Percentiles rank a stretch among this genome's conserved stretches.
phyloP scores from a whole-genome alignment of 2,329 filamentous ascomycete species.

The Ciborinia camelliae region DNA sequence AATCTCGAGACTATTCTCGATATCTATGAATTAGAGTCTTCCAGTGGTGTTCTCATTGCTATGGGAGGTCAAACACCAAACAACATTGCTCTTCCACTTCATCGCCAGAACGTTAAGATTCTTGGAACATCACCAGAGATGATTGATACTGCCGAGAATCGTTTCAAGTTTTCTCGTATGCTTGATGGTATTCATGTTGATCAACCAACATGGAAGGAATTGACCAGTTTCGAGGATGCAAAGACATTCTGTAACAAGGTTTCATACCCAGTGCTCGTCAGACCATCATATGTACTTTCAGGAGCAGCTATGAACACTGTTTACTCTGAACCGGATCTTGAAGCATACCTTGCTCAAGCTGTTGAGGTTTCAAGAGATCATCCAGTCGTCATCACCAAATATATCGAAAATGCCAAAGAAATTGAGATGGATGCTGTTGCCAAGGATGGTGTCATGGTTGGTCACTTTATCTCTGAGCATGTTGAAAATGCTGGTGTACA shows the following conservation, averaged over 20 bases:
- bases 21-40: conserved; percentile 89
- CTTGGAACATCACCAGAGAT: conserved; percentile 90
- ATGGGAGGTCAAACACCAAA: conserved; percentile 95
- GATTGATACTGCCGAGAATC: conserved; percentile 96
- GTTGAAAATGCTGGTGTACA: conserved; percentile 97
- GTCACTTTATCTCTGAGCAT: conserved; percentile 94
- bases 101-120: conserved; percentile 85
- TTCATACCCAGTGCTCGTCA: conserved; percentile 90
- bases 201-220: conserved; percentile 96
- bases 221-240: conserved; percentile 85
- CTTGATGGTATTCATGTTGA: conserved; percentile 95
- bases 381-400: conserved; percentile 97
- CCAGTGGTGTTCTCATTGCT: conserved; percentile 86
- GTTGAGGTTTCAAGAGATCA: conserved; percentile 93
- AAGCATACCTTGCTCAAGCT: conserved; percentile 90
- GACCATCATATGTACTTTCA: conserved; percentile 92
- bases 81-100: conserved; percentile 92
- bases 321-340: conserved; percentile 78
- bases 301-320: conserved; percentile 99
- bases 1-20: conserved; percentile 98
- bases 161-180: conserved; percentile 97
- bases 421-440: conserved; percentile 96
- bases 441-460: conserved; percentile 76
- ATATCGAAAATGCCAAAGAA: conserved; percentile 94
- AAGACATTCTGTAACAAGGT: conserved; percentile 81